Evolutionary conservation across 106 monocot species (phyloP), one percentile per base, ranked within the genome.

Genomic region (Vanilla planifolia): DNA sequence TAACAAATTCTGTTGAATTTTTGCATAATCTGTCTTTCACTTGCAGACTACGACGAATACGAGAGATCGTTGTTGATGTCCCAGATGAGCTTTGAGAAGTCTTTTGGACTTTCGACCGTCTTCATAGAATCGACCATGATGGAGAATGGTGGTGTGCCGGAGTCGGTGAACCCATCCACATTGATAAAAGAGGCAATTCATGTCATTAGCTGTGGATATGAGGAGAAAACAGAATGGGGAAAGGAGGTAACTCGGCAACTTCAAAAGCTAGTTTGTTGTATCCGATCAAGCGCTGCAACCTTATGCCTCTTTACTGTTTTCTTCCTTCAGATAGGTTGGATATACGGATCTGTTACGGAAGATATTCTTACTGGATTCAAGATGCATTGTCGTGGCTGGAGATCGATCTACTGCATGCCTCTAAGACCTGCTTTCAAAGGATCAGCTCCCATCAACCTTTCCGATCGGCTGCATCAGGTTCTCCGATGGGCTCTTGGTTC

Each of bases 401-500:
- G 94, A 72, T 94, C 94, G 40, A 75, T 94, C 29, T 94, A 94
- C 53, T 94, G 94, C 75, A 86, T 94, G 94, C 94, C 94, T 1
- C 36, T 71, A 45, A 77, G 94, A 51, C 85, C 94, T 30, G 89
- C 89, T 50, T 94, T 94, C 72, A 94, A 94, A 51, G 94, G 94
- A 45, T 94, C 94, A 7, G 94, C 93, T 3, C 93, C 93, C 1
- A 93, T 93, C 72, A 93, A 93, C 33, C 85, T 93, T 17, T 89
- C 89, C 2, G 94, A 94, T 57, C 73, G 94, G 35, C 48, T 94
- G 60, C 94, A 94, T 62, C 94, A 94, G 47, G 94, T 94, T 51
- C 94, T 94, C 24, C 94, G 94, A 2, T 94, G 94, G 94, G 94
- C 94, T 65, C 89, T 94, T 33, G 94, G 94, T 19, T 94, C 94